Evolutionary conservation across 2,329 filamentous ascomycete genomes (phyloP).

Genomic region (Didymella keratinophila): DNA sequence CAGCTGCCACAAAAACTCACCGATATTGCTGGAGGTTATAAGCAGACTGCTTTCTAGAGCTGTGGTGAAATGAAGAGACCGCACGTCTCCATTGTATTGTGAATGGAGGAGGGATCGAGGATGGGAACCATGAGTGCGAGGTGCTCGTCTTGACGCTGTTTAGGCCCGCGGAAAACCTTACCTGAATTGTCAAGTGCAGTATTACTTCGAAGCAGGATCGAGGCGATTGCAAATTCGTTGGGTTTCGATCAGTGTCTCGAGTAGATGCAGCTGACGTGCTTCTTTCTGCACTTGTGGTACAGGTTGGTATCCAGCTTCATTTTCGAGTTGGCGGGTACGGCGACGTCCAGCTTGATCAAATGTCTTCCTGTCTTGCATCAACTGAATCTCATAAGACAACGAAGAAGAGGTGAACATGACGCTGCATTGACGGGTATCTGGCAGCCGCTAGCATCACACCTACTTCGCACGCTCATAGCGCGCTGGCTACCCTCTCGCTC

Average conservation of each 20-base stretch:
- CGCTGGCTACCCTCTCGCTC: background rate
- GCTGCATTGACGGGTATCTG: slow-evolving; percentile 14
- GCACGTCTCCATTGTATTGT: background rate
- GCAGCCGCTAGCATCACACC: background rate
- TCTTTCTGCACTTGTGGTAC: no score
- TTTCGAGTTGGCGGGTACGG: no score
- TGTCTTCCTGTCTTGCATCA: background rate
- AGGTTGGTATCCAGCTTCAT: no score
- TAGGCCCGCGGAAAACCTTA: background rate
- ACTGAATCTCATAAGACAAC: background rate
- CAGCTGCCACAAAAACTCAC: background rate
- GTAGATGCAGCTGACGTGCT: no score
- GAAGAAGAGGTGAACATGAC: background rate
- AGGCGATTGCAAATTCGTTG: no score
- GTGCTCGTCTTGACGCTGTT: background rate
- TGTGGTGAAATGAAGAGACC: no score
- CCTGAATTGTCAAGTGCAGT: background rate
- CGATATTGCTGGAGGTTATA: background rate
- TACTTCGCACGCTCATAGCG: background rate
- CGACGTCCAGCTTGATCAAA: no score
- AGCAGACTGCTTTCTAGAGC: background rate
- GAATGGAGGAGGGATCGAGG: background rate
- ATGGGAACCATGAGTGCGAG: background rate
- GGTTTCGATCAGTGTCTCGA: background rate
- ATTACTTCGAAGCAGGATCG: background rate